These are phyloP conservation scores for Sugiyamaella xylanicola DNA, from an alignment of 1,139 yeast genomes.

Conservation along the genomic window DNA sequence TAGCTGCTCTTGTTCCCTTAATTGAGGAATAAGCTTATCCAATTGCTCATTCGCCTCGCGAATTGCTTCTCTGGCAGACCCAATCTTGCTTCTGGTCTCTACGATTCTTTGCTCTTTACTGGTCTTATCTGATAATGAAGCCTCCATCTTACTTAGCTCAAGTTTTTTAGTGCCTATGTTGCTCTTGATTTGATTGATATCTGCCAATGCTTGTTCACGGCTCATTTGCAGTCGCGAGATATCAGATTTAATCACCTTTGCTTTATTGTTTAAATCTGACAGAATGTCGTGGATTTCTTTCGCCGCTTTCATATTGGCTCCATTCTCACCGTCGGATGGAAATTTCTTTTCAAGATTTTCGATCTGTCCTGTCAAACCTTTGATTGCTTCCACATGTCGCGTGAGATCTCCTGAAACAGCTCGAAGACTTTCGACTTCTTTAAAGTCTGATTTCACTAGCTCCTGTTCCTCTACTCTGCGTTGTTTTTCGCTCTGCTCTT, in stretches of 20 bases:
- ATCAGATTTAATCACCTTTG: conserved; percentile 51
- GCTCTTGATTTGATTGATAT: conserved; percentile 53
- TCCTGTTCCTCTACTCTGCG: conserved; percentile 23
- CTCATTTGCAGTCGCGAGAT: conserved; percentile 51
- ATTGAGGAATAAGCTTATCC: conserved; percentile 23
- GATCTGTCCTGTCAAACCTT: conserved; percentile 28
- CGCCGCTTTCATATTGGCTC: conserved; percentile 41
- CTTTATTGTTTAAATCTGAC: conserved; percentile 46
- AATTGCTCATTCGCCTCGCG: conserved; percentile 25
- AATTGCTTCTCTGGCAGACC: conserved; percentile 23
- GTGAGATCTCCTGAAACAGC: conserved; percentile 39
- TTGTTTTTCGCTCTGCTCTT: conserved; percentile 6
- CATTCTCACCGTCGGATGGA: conserved; percentile 47
- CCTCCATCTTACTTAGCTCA: conserved; percentile 49
- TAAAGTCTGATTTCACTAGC: conserved; percentile 25
- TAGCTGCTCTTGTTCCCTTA: conserved; percentile 19
- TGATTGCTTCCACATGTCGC: conserved; percentile 32
- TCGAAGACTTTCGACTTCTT: conserved; percentile 43
- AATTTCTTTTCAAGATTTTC: conserved; percentile 29
- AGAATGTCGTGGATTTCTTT: conserved; percentile 59
- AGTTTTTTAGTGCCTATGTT: conserved; percentile 60
- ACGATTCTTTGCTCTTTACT: conserved; percentile 38
- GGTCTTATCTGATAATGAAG: conserved; percentile 28
- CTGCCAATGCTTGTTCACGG: conserved; percentile 54
- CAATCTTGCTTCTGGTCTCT: conserved; percentile 33